Percentiles rank a stretch among this genome's conserved stretches.
Evolutionary conservation across 495 filamentous ascomycete species (phyloP).

Genomic region (Xylaria bambusicola): DNA sequence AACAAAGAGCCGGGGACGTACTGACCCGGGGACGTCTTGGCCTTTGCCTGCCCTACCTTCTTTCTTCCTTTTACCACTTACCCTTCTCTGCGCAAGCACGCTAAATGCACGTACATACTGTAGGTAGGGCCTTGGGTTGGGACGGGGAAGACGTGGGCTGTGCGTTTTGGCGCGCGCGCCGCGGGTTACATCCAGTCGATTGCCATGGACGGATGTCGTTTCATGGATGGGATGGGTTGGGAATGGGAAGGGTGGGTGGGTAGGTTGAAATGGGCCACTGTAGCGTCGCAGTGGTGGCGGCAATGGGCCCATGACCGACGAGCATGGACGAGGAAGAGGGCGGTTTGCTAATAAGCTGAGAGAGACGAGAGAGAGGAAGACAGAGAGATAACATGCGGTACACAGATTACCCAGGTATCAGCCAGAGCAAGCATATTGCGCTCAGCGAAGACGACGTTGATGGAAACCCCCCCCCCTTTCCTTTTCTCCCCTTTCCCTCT

Average conservation of each 20-base stretch:
- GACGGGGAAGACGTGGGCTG: conserved; percentile 14
- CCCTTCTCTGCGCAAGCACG: conserved; percentile 12
- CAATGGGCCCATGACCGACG: conserved; percentile 17
- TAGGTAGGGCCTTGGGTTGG: conserved; percentile 14
- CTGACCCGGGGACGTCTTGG: conserved; percentile 16
- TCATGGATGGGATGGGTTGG: conserved; percentile 8
- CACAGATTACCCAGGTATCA: background rate
- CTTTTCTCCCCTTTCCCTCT: too few species aligned
- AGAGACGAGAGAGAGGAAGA: too few species aligned
- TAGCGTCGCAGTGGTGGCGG: conserved; percentile 19
- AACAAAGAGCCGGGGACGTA: conserved; percentile 11
- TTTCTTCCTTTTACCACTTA: background rate
- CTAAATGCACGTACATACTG: conserved; percentile 14
- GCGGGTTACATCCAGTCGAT: conserved; percentile 17
- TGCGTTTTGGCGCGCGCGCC: conserved; percentile 19
- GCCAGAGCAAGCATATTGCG: conserved; percentile 3
- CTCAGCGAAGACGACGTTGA: conserved; percentile 18
- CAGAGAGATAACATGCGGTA: background rate
- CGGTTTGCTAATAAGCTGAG: conserved; percentile 18
- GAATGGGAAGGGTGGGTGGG: background rate
- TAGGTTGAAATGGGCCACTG: background rate
- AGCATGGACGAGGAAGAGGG: conserved; percentile 2
- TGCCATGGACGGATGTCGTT: conserved; percentile 12
- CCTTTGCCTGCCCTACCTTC: background rate
- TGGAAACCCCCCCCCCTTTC: too few species aligned